phyloP scores from a whole-genome alignment of 2,329 filamentous ascomycete species.

The Golovinomyces cichoracearum region DNA sequence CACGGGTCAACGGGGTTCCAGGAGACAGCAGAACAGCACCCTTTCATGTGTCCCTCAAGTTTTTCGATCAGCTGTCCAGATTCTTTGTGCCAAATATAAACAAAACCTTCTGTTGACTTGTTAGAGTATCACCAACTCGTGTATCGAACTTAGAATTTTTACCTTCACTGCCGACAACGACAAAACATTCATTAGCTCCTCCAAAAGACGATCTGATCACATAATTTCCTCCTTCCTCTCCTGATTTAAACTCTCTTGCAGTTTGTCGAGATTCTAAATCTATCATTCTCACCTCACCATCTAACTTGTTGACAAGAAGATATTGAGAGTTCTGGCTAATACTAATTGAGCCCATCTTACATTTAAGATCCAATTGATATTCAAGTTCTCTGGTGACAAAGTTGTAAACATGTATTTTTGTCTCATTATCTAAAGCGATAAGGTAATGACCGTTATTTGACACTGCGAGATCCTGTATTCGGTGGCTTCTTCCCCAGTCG shows the following conservation, averaged over 20 bases:
- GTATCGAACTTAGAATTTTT: neutral
- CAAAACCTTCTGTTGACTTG: conserved; percentile 25
- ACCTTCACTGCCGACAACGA: conserved; percentile 81
- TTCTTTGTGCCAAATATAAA: conserved; percentile 80
- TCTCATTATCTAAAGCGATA: conserved; percentile 47
- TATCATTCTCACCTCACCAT: conserved; percentile 52
- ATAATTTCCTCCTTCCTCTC: conserved; percentile 47
- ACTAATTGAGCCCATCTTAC: conserved; percentile 49
- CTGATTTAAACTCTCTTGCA: conserved; percentile 43
- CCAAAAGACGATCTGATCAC: conserved; percentile 68
- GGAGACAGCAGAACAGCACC: conserved; percentile 60
- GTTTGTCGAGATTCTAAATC: conserved; percentile 46
- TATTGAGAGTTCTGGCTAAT: conserved; percentile 60
- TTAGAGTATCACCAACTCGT: conserved; percentile 3
- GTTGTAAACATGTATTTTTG: conserved; percentile 59
- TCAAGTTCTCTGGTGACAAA: conserved; percentile 47
- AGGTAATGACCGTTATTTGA: conserved; percentile 57
- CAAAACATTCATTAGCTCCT: conserved; percentile 74
- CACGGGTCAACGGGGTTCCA: conserved; percentile 69
- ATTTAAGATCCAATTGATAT: conserved; percentile 43
- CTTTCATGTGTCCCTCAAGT: conserved; percentile 45
- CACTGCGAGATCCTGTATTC: conserved; percentile 65
- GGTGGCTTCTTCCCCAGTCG: conserved; percentile 42
- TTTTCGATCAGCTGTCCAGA: conserved; percentile 52
- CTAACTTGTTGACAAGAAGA: conserved; percentile 57